Evolutionary conservation across 768 basidiomycete genomes (phyloP).

Genomic region (Leccinum fibrillosum): DNA sequence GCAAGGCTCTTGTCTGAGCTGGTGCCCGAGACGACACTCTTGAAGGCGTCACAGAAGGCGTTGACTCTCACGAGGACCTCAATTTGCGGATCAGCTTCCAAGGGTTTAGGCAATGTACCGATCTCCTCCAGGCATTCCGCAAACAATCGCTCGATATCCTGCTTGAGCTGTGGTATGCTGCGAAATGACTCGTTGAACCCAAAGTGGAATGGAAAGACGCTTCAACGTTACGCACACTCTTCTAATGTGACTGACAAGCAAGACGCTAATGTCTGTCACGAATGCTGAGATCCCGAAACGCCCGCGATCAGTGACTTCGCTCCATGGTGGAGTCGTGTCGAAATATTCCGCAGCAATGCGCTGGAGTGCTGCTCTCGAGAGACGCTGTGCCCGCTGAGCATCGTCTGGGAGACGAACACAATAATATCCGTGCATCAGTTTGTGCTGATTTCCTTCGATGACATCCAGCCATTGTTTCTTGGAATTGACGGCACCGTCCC

Average conservation of each 20-base stretch:
- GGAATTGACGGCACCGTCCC: constrained; percentile 38
- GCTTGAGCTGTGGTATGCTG: constrained; percentile 48
- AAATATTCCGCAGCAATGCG: constrained; percentile 45
- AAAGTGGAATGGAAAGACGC: neutral
- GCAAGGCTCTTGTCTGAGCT: too few species aligned
- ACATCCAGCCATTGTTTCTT: constrained; percentile 48
- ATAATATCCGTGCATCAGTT: constrained; percentile 57
- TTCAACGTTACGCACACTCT: constrained; percentile 39
- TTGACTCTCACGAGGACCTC: constrained; percentile 45
- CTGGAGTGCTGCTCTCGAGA: constrained; percentile 38
- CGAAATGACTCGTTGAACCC: constrained; percentile 1
- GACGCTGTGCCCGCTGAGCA: constrained; percentile 39
- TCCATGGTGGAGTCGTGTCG: constrained; percentile 51
- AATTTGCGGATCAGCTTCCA: constrained; percentile 38
- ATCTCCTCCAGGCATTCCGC: constrained; percentile 33
- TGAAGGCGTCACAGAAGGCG: constrained; percentile 42
- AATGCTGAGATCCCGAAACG: constrained; percentile 57
- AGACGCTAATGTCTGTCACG: constrained; percentile 48
- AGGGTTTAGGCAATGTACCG: constrained; percentile 37
- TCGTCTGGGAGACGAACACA: constrained; percentile 67
- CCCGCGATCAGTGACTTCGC: constrained; percentile 36
- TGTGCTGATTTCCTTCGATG: constrained; percentile 45
- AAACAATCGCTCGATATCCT: constrained; percentile 41
- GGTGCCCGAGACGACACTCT: too few species aligned
- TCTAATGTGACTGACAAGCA: constrained; percentile 52